Conservation (phyloP, 495 filamentous ascomycete genomes). For the Neurospora sp. region DNA sequence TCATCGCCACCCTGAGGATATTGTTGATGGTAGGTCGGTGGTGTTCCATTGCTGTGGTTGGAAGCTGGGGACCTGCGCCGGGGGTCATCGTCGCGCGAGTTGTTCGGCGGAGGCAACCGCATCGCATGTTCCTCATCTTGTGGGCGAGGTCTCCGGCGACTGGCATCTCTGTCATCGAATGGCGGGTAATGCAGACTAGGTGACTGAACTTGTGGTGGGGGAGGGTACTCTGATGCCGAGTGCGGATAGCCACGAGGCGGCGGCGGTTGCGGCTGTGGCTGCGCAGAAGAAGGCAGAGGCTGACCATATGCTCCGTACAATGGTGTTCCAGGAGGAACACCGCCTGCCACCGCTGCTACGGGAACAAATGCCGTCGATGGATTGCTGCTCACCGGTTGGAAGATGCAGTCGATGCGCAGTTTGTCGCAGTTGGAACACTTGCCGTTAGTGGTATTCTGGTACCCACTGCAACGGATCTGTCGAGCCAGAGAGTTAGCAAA, state of each 20-base stretch:
- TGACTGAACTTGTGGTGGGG: slow-evolving; percentile 11
- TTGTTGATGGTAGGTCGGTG: slow-evolving; percentile 21
- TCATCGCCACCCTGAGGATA: slow-evolving; percentile 18
- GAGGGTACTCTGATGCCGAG: slow-evolving; percentile 15
- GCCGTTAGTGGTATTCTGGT: slow-evolving; percentile 37
- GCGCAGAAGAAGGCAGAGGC: slow-evolving; percentile 23
- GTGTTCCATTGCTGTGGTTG: slow-evolving; percentile 30
- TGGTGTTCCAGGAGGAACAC: slow-evolving; percentile 38
- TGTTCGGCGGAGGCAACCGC: slow-evolving; percentile 36
- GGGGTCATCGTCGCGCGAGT: slow-evolving; percentile 32
- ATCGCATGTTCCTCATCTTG: slow-evolving; percentile 31
- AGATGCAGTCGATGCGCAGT: slow-evolving; percentile 41
- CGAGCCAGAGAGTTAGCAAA: slow-evolving; percentile 5
- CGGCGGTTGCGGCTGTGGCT: slow-evolving; percentile 3
- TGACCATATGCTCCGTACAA: slow-evolving; percentile 42
- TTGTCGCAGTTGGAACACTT: slow-evolving; percentile 43
- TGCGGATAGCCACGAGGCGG: slow-evolving; percentile 8
- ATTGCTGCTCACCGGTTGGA: slow-evolving; percentile 40
- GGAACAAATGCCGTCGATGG: slow-evolving; percentile 39
- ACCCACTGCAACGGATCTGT: slow-evolving; percentile 45
- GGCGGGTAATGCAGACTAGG: slow-evolving; percentile 28
- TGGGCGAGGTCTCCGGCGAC: slow-evolving; percentile 25
- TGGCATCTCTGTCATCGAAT: slow-evolving; percentile 25
- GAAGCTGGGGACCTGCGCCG: slow-evolving; percentile 37
- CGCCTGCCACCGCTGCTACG: slow-evolving; percentile 35